Evolutionary conservation across 345 rosid species (phyloP), one percentile per base, ranked within the genome.

Genomic region (Syzygium grande): DNA sequence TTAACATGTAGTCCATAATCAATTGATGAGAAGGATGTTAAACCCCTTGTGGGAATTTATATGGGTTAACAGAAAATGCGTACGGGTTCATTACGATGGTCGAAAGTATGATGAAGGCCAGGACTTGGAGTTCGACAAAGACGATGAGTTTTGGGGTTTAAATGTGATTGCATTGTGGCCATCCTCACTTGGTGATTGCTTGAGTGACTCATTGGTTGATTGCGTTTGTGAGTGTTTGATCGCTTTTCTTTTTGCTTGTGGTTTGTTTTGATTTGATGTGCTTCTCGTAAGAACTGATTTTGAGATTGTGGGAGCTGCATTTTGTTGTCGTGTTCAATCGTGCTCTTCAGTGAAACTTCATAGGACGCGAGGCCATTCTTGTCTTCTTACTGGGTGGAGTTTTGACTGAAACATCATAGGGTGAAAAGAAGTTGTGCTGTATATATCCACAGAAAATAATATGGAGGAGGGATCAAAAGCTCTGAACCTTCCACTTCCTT

Each of bases 71-170:
- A 38, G 41, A 38, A 38, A 38, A 38, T 38, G 41, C 41, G 41
- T 38, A 38, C 4, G 4, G 41, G 41, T 38, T 38, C 4, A 38
- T 38, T 38, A 38, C 41, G 41, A 38, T 1, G 41, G 41, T 38
- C 4, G 41, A 38, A 38, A 38, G 41, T 3, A 38, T 38, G 41
- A 94, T n/a, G 88, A 89, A 15, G 90, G 88, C 55, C 93, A 89
- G 79, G 91, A 87, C 34, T 88, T 86, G 90, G 90, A 41, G 13
- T 46, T 25, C 21, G 95, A 90, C 0, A 91, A 34, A 34, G 38
- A 34, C 16, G 92, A 90, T 29, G 94, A 93, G 89, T 90, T 92
- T 90, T 93, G 92, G 93, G 83, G 93, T 73, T 92, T 95, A 55
- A 93, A 95, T 98, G 99, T 95, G 89, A 34, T 73, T 22, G 80